phyloP scores from a whole-genome alignment of 225 moss, liverwort and hornwort species.

The Neckera pumila region DNA sequence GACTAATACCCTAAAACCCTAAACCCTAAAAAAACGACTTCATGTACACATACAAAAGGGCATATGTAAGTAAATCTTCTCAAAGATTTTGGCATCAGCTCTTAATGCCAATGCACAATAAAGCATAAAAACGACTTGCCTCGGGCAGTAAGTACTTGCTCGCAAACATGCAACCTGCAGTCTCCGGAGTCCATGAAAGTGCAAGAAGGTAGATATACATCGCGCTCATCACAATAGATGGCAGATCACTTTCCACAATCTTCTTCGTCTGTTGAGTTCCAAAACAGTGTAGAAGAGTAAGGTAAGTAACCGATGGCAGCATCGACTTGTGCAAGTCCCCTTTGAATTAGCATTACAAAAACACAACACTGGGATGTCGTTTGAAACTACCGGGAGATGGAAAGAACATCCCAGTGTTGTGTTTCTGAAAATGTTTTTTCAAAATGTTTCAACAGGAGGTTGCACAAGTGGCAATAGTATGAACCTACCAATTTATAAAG shows the following conservation, averaged over 20 bases:
- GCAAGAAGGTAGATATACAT: constrained; percentile 55
- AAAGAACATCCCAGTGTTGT: background rate
- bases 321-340: background rate
- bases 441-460: background rate
- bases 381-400: background rate
- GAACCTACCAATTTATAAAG: background rate
- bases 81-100: background rate
- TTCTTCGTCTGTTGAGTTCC: constrained; percentile 48
- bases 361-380: background rate
- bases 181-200: constrained; percentile 67
- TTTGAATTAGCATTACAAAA: background rate
- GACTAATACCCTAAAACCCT: background rate
- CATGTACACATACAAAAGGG: background rate
- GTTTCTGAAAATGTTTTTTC: background rate
- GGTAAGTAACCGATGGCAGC: background rate
- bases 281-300: background rate
- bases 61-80: background rate
- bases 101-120: background rate
- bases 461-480: background rate
- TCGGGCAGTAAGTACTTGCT: constrained; percentile 83
- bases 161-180: constrained; percentile 56
- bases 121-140: constrained; percentile 11
- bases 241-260: constrained; percentile 60
- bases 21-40: background rate
- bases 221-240: constrained; percentile 43